Percentiles rank a stretch among this genome's conserved stretches.
These are phyloP conservation scores for Henckelia pumila DNA, from an alignment of 257 asterid species.

Conservation along the genomic window DNA sequence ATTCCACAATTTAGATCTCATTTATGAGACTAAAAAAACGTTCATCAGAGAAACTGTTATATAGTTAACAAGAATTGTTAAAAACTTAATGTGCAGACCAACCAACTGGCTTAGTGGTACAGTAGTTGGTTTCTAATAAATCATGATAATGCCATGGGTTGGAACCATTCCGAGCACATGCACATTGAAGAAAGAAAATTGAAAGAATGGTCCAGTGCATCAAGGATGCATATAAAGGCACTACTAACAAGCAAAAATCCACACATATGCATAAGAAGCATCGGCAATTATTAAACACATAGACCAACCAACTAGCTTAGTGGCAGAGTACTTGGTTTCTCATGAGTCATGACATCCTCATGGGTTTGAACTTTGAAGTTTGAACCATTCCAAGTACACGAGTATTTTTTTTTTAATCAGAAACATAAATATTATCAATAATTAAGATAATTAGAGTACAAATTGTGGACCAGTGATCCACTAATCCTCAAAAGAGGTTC, in stretches of 20 bases:
- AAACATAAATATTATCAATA: too few relatives aligned
- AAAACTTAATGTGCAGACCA: neutral
- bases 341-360: neutral
- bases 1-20: slow-evolving; percentile 12
- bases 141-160: neutral
- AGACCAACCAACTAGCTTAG: neutral
- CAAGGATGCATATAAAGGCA: neutral
- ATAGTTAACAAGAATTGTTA: neutral
- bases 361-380: too few relatives aligned
- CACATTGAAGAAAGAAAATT: neutral
- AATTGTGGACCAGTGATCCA: too few relatives aligned
- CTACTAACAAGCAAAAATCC: neutral
- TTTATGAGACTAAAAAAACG: slow-evolving; percentile 12
- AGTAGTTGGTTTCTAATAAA: neutral
- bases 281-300: neutral
- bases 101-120: neutral
- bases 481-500: too few relatives aligned
- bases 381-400: neutral
- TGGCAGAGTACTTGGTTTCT: neutral
- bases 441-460: too few relatives aligned
- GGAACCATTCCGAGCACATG: neutral
- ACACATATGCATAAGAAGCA: neutral
- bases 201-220: neutral
- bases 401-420: too few relatives aligned
- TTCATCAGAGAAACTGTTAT: neutral